Evolutionary conservation across 768 basidiomycete genomes (phyloP).

Genomic region (Leucocoprinus leucothites): DNA sequence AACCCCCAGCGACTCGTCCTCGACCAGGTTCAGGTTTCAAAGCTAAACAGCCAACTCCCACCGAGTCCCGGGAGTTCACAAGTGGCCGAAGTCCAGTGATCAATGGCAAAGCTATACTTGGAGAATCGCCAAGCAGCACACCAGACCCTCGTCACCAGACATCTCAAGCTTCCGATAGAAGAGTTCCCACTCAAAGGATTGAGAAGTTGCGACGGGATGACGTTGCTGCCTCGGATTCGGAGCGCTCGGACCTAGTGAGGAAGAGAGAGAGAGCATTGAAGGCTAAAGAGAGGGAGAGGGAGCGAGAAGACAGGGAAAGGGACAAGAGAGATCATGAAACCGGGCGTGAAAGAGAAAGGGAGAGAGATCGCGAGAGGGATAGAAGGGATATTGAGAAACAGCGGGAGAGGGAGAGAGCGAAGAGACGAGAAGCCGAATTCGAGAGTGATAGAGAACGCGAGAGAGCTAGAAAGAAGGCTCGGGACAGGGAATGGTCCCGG

Average conservation of each 20-base stretch:
- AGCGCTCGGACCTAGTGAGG: slow-evolving; percentile 8
- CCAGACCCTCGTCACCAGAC: background rate
- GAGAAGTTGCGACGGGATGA: slow-evolving; percentile 7
- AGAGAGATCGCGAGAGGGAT: slow-evolving; percentile 15
- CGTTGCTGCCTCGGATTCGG: slow-evolving; percentile 3
- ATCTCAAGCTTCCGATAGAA: slow-evolving; percentile 1
- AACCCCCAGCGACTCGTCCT: slow-evolving; percentile 7
- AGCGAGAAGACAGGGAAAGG: slow-evolving; percentile 12
- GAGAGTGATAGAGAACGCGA: slow-evolving; percentile 14
- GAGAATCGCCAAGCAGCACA: background rate
- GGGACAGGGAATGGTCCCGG: slow-evolving; percentile 14
- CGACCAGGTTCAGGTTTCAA: slow-evolving; percentile 16
- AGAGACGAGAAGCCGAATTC: slow-evolving; percentile 14
- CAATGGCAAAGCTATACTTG: slow-evolving; percentile 6
- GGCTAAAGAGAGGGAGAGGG: slow-evolving; percentile 11
- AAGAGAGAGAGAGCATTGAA: slow-evolving; percentile 17
- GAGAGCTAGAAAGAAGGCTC: slow-evolving; percentile 17
- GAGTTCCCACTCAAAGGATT: background rate
- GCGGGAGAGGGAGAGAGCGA: slow-evolving; percentile 17
- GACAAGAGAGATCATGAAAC: slow-evolving; percentile 6
- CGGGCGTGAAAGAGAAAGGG: background rate
- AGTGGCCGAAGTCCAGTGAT: slow-evolving; percentile 9
- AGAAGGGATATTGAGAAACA: slow-evolving; percentile 17
- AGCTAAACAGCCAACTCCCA: slow-evolving; percentile 11
- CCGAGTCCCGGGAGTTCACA: background rate